Evolutionary conservation across 2,329 filamentous ascomycete species (phyloP).

Genomic region (Exophiala viscosa): DNA sequence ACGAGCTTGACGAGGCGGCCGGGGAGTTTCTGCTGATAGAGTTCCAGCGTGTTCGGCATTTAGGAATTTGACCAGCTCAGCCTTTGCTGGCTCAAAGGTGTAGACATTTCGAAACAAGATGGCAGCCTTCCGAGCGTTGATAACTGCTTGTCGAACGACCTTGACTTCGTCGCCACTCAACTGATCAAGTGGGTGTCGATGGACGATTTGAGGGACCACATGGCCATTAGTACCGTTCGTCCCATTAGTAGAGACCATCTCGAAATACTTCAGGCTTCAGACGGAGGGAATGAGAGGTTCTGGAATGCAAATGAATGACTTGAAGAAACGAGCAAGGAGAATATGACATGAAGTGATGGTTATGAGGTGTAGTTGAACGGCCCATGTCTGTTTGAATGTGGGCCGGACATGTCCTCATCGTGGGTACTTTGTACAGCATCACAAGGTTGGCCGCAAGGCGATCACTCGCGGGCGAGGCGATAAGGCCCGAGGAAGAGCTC

Average conservation of each 20-base stretch:
- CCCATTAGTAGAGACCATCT: slow-evolving; percentile 3
- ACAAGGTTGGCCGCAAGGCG: too few species aligned
- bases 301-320: not conserved
- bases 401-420: not conserved
- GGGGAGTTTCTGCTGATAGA: slow-evolving; percentile 39
- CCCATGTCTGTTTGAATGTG: not conserved
- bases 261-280: not conserved
- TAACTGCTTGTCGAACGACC: slow-evolving; percentile 48
- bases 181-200: slow-evolving; percentile 53
- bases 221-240: slow-evolving; percentile 11
- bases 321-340: not conserved
- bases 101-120: slow-evolving; percentile 50
- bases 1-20: slow-evolving; percentile 50
- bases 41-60: slow-evolving; percentile 47
- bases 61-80: slow-evolving; percentile 46
- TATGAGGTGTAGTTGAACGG: too few species aligned
- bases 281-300: not conserved
- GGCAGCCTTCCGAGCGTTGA: slow-evolving; percentile 36
- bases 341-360: not conserved
- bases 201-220: slow-evolving; percentile 2
- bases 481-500: not conserved
- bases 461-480: not conserved
- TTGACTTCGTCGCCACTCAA: slow-evolving; percentile 55
- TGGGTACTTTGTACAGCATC: not conserved
- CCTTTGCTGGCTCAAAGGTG: slow-evolving; percentile 49